phyloP scores from a whole-genome alignment of 1,139 yeast species.

The Scheffersomyces quercinus region DNA sequence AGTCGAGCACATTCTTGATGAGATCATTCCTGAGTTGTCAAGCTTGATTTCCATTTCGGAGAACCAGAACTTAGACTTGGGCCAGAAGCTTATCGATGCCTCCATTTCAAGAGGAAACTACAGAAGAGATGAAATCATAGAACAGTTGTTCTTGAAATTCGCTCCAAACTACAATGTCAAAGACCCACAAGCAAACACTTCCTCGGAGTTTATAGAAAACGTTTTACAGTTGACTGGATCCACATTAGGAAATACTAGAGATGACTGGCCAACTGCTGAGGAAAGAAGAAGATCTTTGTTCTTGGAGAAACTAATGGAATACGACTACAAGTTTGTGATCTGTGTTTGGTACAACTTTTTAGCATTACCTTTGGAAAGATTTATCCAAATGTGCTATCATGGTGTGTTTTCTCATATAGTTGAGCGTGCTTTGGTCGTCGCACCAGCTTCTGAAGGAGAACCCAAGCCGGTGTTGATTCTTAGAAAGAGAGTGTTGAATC shows the following conservation, averaged over 20 bases:
- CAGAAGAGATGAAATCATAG: constrained; percentile 63
- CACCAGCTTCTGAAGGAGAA: constrained; percentile 31
- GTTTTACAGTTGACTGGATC: constrained; percentile 64
- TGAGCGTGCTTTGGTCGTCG: constrained; percentile 54
- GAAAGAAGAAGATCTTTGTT: constrained; percentile 81
- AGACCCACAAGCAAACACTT: constrained; percentile 34
- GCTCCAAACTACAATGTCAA: constrained; percentile 47
- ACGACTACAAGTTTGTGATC: constrained; percentile 59
- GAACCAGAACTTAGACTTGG: constrained; percentile 67
- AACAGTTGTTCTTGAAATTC: constrained; percentile 58
- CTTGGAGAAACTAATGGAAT: constrained; percentile 68
- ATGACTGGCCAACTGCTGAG: constrained; percentile 90
- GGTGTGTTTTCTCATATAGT: constrained; percentile 89
- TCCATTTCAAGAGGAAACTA: constrained; percentile 61
- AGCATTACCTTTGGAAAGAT: constrained; percentile 56
- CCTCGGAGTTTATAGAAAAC: constrained; percentile 61
- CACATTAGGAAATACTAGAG: constrained; percentile 77
- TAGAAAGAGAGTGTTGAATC: constrained; percentile 70
- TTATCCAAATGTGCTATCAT: constrained; percentile 75
- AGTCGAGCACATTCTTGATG: constrained; percentile 65
- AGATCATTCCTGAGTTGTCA: constrained; percentile 66
- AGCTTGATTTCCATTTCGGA: constrained; percentile 53
- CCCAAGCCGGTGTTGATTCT: constrained; percentile 54
- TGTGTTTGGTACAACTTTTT: constrained; percentile 63
- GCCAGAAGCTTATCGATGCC: constrained; percentile 67